These are phyloP conservation scores for Sechiopsis laciniata DNA, from an alignment of 306 rosid species.

Conservation along the genomic window DNA sequence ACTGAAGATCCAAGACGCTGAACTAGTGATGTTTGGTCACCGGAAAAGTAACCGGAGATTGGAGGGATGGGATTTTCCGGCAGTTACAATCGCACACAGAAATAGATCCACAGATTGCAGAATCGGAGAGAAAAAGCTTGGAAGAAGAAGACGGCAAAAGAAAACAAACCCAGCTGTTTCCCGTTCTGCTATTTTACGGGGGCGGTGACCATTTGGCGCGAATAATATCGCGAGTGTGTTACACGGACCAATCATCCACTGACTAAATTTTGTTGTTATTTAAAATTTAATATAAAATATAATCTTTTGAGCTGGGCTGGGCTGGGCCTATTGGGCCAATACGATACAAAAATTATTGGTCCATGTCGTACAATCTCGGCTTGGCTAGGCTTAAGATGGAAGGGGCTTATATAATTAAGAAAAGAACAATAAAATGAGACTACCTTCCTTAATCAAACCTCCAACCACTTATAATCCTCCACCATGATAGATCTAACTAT, in stretches of 20 bases:
- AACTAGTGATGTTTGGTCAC: not conserved
- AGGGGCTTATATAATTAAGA: too few relatives aligned
- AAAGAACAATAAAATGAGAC: too few relatives aligned
- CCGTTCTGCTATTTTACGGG: not conserved
- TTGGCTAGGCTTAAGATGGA: too few relatives aligned
- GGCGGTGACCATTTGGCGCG: conserved; percentile 17
- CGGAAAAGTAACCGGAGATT: not conserved
- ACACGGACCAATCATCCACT: conserved; percentile 1
- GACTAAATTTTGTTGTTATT: not conserved
- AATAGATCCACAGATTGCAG: not conserved
- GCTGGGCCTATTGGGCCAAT: not conserved
- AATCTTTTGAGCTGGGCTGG: not conserved
- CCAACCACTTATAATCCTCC: too few relatives aligned
- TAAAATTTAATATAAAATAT: not conserved
- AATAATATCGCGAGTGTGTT: conserved; percentile 4
- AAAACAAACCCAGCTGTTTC: not conserved
- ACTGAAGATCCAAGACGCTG: not conserved
- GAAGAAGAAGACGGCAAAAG: not conserved
- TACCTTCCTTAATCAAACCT: too few relatives aligned
- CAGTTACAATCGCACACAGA: not conserved
- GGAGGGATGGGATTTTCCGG: not conserved
- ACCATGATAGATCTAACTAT: too few relatives aligned
- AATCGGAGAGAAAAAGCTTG: not conserved
- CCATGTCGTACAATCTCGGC: not conserved
- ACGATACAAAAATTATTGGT: not conserved